These are phyloP conservation scores for Mucor indicus DNA, from an alignment of 371 early-diverging fungal genomes.

Conservation along the genomic window DNA sequence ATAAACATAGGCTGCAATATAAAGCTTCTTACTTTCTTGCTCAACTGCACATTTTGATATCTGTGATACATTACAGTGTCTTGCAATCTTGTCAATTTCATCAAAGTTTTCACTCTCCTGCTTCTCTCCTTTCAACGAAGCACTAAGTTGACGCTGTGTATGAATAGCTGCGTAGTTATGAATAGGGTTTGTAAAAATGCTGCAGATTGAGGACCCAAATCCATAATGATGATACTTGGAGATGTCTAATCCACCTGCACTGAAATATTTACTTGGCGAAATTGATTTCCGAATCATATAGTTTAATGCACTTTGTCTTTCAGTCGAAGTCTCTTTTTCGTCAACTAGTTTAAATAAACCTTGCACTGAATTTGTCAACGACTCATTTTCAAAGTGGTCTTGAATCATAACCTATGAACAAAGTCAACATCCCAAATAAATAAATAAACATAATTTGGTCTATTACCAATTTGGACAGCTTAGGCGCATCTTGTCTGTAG, in stretches of 20 bases:
- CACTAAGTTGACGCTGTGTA: slow-evolving; percentile 74
- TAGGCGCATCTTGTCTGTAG: slow-evolving; percentile 23
- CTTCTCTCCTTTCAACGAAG: slow-evolving; percentile 20
- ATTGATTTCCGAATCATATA: slow-evolving; percentile 60
- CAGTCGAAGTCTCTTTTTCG: slow-evolving; percentile 5
- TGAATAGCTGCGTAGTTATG: slow-evolving; percentile 91
- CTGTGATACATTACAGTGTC: slow-evolving; percentile 29
- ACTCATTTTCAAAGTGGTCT: slow-evolving; percentile 21
- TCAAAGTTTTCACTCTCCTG: slow-evolving; percentile 8
- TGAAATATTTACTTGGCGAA: slow-evolving; percentile 74
- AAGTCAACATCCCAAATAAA: not conserved
- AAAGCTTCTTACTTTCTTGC: slow-evolving; percentile 21
- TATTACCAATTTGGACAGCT: slow-evolving; percentile 15
- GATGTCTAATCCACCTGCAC: slow-evolving; percentile 69
- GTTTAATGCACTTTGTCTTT: slow-evolving; percentile 37
- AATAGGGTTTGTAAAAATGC: slow-evolving; percentile 88
- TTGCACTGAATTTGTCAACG: slow-evolving; percentile 4
- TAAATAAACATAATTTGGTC: not conserved
- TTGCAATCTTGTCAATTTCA: slow-evolving; percentile 25
- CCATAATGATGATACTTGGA: slow-evolving; percentile 60
- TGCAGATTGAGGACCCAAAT: slow-evolving; percentile 66
- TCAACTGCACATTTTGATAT: slow-evolving; percentile 17
- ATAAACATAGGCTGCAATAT: slow-evolving; percentile 30
- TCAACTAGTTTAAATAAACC: slow-evolving; percentile 6
- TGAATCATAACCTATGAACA: slow-evolving; percentile 6